A percentile compares a stretch with the other conserved stretches of the same genome.
phyloP scores from a whole-genome alignment of 495 filamentous ascomycete genomes.

The Chlorociboria aeruginascens region DNA sequence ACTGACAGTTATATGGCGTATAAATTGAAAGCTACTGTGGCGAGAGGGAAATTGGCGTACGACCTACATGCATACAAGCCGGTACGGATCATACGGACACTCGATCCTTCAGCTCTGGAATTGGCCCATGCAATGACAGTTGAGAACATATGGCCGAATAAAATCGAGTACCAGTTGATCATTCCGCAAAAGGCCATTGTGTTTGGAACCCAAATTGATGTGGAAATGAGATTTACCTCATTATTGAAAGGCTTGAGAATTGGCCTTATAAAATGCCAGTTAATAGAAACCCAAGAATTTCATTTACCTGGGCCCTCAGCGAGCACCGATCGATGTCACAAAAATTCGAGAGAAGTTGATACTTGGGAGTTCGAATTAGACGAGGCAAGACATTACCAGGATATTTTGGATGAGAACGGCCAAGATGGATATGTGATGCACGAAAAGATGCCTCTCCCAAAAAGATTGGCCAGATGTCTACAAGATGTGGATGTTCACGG shows the following conservation, averaged over 20 bases:
- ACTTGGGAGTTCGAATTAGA: slow-evolving; percentile 49
- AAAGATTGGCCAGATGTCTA: slow-evolving; percentile 62
- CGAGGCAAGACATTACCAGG: slow-evolving; percentile 44
- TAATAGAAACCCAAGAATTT: slow-evolving; percentile 69
- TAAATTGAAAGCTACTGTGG: slow-evolving; percentile 76
- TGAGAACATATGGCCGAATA: slow-evolving; percentile 89
- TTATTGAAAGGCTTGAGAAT: slow-evolving; percentile 78
- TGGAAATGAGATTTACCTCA: slow-evolving; percentile 73
- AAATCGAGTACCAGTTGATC: slow-evolving; percentile 83
- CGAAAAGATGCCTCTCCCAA: slow-evolving; percentile 59
- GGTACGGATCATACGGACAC: slow-evolving; percentile 75
- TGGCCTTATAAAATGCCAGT: slow-evolving; percentile 57
- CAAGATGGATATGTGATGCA: slow-evolving; percentile 67
- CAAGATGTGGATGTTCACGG: slow-evolving; percentile 75
- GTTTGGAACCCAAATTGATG: slow-evolving; percentile 69
- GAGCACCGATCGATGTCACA: slow-evolving; percentile 44
- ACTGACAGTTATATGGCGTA: slow-evolving; percentile 72
- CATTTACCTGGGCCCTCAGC: slow-evolving; percentile 36
- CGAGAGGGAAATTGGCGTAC: slow-evolving; percentile 66
- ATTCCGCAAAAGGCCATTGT: slow-evolving; percentile 84
- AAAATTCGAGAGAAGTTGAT: slow-evolving; percentile 47
- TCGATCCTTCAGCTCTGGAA: slow-evolving; percentile 71
- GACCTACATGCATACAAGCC: slow-evolving; percentile 69
- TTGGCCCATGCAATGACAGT: slow-evolving; percentile 83
- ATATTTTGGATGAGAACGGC: slow-evolving; percentile 56